Conservation (phyloP, 2,329 filamentous ascomycete genomes). For the Thielaviopsis musarum region DNA sequence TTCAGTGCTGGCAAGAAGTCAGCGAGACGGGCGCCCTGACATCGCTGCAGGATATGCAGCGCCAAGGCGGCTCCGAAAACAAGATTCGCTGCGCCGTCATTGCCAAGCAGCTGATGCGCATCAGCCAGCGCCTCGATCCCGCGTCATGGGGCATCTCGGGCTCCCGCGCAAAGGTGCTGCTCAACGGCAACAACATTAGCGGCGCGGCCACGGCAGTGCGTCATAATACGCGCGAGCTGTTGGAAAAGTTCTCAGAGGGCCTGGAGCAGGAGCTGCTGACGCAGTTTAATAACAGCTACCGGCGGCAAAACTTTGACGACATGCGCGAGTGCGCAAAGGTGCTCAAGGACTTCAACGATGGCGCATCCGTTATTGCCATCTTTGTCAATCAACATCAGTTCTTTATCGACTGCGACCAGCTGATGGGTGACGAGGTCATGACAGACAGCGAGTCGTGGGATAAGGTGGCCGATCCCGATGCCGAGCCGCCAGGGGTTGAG, state of each 20-base stretch:
- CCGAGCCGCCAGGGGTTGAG: conserved; percentile 80
- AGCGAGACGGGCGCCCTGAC: conserved; percentile 76
- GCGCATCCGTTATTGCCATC: conserved; percentile 81
- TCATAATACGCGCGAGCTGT: conserved; percentile 65
- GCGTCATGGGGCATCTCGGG: conserved; percentile 55
- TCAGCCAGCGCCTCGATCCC: conserved; percentile 79
- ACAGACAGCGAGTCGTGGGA: conserved; percentile 73
- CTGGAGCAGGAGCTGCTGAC: conserved; percentile 88
- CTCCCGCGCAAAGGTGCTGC: conserved; percentile 33
- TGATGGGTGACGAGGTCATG: conserved; percentile 72
- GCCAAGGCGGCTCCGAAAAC: conserved; percentile 71
- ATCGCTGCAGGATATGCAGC: conserved; percentile 73
- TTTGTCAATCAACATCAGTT: conserved; percentile 99
- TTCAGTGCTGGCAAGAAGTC: conserved; percentile 94
- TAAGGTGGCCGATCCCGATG: conserved; percentile 80
- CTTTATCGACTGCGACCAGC: conserved; percentile 89
- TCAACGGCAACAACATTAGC: conserved; percentile 27
- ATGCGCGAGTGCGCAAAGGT: conserved; percentile 97
- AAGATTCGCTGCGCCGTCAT: conserved; percentile 92
- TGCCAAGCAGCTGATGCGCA: conserved; percentile 79
- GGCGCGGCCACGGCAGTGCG: conserved; percentile 24
- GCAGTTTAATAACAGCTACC: conserved; percentile 95
- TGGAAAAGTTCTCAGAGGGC: conserved; percentile 93
- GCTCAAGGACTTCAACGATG: conserved; percentile 87
- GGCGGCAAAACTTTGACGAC: conserved; percentile 86